A percentile compares a stretch with the other conserved stretches of the same genome.
These are phyloP conservation scores for Lachancea sp. DNA, from an alignment of 805 yeast genomes.

Conservation along the genomic window DNA sequence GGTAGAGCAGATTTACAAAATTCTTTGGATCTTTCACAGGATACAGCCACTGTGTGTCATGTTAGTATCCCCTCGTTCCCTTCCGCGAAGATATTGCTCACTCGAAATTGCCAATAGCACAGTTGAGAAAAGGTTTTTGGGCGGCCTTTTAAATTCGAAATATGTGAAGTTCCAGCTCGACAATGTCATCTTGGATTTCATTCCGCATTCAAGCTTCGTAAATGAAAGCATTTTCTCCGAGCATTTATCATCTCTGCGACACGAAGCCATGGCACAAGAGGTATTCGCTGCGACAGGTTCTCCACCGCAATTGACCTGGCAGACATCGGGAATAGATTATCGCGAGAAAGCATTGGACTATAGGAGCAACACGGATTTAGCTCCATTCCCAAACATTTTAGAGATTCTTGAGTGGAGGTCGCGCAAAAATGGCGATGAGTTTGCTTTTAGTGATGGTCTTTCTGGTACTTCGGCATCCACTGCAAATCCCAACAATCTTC, in stretches of 20 bases:
- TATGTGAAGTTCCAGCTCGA: slow-evolving; percentile 63
- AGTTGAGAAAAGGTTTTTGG: slow-evolving; percentile 70
- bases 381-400: slow-evolving; percentile 63
- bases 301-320: slow-evolving; percentile 34
- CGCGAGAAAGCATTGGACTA: slow-evolving; percentile 73
- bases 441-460: slow-evolving; percentile 53
- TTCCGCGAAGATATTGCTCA: slow-evolving; percentile 71
- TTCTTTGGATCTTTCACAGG: slow-evolving; percentile 49
- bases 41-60: slow-evolving; percentile 77
- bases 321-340: slow-evolving; percentile 75
- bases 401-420: slow-evolving; percentile 79
- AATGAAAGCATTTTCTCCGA: slow-evolving; percentile 33
- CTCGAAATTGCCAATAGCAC: slow-evolving; percentile 86
- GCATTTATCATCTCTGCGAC: slow-evolving; percentile 62
- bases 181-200: slow-evolving; percentile 30
- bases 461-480: slow-evolving; percentile 27
- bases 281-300: slow-evolving; percentile 2
- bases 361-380: slow-evolving; percentile 64
- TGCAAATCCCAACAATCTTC: slow-evolving; percentile 36
- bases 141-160: slow-evolving; percentile 72
- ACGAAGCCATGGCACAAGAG: slow-evolving; percentile 47
- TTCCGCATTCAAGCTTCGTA: slow-evolving; percentile 30
- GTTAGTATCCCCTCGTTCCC: slow-evolving; percentile 69
- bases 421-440: slow-evolving; percentile 63
- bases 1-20: slow-evolving; percentile 31